Evolutionary conservation across 371 early-diverging fungal species (phyloP), one percentile per base, ranked within the genome.

Genomic region (Rhizopus stolonifer): DNA sequence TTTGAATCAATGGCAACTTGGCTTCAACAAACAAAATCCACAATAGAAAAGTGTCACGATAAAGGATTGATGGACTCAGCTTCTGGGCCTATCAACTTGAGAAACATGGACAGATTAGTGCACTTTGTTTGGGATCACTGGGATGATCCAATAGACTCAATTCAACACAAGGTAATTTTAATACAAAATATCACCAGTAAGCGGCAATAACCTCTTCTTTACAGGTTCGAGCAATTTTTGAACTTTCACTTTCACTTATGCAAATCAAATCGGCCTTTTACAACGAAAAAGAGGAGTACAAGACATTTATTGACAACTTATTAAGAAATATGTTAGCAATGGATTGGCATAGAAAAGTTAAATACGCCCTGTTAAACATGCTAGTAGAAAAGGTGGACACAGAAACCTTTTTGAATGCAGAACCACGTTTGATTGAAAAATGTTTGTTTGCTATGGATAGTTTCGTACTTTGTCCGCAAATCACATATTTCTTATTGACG

Each of bases 141-240:
- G 89, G 90, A 90, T 56, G 91, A 91, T 52, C 89, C 88, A n/a
- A 72, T 87, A 8, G 89, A 90, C 52, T 81, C 87, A 1, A 81
- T 91, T 13, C 90, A 89, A 49, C 78, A 82, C 56, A 88, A 87
- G 61, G 83, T 76, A 63, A 62, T 29, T 11, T 9, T 11, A 55
- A 55, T 33, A 32, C 1, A 7, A 24, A 34, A 18, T 1, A 8
- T 34, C 33, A 7, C 4, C 15, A n/a, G 11, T 19, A 36, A 33
- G 3, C 3, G 24, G 13, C 23, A 4, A 6, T 29, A 29, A 25
- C 19, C 9, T 5, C 4, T 0, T 17, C 13, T 7, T 24, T 34
- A 72, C n/a, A 36, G 73, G 80, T 84, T n/a, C 69, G 68, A 29
- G 49, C 64, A 17, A 86, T 89, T 19, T 85, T 89, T 39, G 89